A percentile compares a stretch with the other conserved stretches of the same genome.
Evolutionary conservation across 1,284 basidiomycete genomes (phyloP).

Genomic region (Ceratobasidium sp.): DNA sequence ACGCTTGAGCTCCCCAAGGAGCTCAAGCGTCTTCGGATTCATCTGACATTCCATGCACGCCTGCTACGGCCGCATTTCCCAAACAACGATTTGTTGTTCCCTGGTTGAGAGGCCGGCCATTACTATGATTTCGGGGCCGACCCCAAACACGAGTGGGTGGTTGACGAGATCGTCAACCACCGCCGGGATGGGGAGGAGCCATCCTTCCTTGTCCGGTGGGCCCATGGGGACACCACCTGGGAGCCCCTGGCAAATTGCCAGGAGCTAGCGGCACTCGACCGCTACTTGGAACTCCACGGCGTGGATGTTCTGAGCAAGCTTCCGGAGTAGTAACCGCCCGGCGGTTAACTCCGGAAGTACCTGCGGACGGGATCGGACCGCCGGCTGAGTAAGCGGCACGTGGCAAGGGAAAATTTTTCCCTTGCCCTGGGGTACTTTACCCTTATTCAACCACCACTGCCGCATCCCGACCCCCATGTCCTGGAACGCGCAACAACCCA

Average conservation of each 20-base stretch:
- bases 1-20: constrained; percentile 47
- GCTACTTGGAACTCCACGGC: constrained; percentile 48
- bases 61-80: constrained; percentile 45
- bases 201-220: background rate
- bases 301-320: constrained; percentile 4
- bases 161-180: constrained; percentile 18
- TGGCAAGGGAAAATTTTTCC: background rate
- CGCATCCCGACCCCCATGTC: background rate
- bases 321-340: background rate
- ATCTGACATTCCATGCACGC: constrained; percentile 46
- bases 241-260: background rate
- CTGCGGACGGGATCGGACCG: background rate
- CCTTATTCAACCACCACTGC: background rate
- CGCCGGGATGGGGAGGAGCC: background rate
- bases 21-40: constrained; percentile 40
- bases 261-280: constrained; percentile 49
- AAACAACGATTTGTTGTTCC: constrained; percentile 44
- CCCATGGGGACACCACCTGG: constrained; percentile 17
- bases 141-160: constrained; percentile 12
- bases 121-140: constrained; percentile 15
- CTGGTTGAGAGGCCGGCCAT: background rate
- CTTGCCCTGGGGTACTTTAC: background rate
- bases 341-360: background rate
- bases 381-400: too few relatives aligned
- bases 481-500: background rate